These are phyloP conservation scores for Breviolum minutum DNA, from an alignment of 73 alveolate species.

Conservation along the genomic window DNA sequence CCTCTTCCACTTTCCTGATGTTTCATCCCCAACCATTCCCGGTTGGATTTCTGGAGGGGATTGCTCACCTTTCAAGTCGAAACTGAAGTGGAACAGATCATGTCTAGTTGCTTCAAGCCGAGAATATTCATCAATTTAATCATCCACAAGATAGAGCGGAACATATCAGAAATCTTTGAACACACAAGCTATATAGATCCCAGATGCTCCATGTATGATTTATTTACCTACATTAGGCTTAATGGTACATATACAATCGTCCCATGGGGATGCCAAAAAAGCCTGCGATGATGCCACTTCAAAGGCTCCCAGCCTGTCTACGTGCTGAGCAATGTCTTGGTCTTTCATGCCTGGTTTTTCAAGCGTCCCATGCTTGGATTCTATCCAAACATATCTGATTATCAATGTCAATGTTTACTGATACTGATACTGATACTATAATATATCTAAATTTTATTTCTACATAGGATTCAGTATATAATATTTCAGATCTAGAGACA, in stretches of 20 bases:
- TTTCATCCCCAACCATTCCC: too few relatives aligned
- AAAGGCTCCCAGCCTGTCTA: conserved; percentile 43
- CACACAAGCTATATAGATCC: too few relatives aligned
- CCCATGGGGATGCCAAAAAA: too few relatives aligned
- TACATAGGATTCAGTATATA: neutral
- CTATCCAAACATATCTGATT: neutral
- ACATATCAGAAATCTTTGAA: too few relatives aligned
- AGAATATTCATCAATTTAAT: neutral
- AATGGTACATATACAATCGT: too few relatives aligned
- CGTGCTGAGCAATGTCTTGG: conserved; percentile 79
- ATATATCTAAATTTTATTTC: neutral
- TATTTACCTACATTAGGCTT: too few relatives aligned
- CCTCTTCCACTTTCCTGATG: conserved; percentile 79
- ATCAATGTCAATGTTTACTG: neutral
- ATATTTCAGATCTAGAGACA: neutral
- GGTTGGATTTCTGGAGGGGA: neutral
- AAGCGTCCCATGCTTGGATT: neutral
- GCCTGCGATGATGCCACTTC: neutral
- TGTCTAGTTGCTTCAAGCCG: neutral
- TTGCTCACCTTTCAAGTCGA: neutral
- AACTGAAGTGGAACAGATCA: neutral
- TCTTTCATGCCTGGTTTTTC: conserved; percentile 75
- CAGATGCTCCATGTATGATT: too few relatives aligned
- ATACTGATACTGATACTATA: neutral
- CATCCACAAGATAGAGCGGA: neutral